Conservation (phyloP, 441 rosid species). For the Adansonia gregorii region DNA sequence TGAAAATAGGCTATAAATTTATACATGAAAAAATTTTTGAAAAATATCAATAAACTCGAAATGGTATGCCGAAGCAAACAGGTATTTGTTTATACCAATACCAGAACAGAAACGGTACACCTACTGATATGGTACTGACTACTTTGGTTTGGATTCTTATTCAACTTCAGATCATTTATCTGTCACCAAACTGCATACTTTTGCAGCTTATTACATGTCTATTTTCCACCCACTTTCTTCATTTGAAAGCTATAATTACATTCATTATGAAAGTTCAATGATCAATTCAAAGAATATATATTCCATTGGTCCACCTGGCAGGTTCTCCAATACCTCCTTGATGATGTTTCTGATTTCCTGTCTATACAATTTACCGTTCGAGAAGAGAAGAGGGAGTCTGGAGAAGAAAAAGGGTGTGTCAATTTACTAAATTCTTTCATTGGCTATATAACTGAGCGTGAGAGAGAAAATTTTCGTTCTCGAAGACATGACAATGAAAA, state of each 20-base stretch:
- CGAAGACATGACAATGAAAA: constrained; percentile 75
- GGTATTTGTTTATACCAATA: too few relatives aligned
- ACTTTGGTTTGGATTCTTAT: not conserved
- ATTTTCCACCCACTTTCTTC: constrained; percentile 5
- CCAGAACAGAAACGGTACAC: too few relatives aligned
- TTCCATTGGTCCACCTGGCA: constrained; percentile 41
- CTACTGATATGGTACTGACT: too few relatives aligned
- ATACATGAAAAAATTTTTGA: too few relatives aligned
- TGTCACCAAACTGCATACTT: not conserved
- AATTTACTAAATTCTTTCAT: constrained; percentile 59
- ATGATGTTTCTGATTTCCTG: constrained; percentile 81
- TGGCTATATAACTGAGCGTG: constrained; percentile 67
- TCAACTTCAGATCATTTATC: constrained; percentile 9
- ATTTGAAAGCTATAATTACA: not conserved
- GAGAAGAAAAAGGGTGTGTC: constrained; percentile 62
- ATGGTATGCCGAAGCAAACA: too few relatives aligned
- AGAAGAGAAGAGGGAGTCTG: constrained; percentile 44
- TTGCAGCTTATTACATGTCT: not conserved
- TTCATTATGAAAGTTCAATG: not conserved
- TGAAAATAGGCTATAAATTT: too few relatives aligned
- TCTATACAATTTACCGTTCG: constrained; percentile 48
- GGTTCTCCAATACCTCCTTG: constrained; percentile 91
- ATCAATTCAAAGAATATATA: constrained; percentile 15
- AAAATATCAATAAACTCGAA: too few relatives aligned
- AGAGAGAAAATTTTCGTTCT: constrained; percentile 72